A percentile compares a stretch with the other conserved stretches of the same genome.
Evolutionary conservation across 768 basidiomycete genomes (phyloP).

Genomic region (Boletus subcaerulescens): DNA sequence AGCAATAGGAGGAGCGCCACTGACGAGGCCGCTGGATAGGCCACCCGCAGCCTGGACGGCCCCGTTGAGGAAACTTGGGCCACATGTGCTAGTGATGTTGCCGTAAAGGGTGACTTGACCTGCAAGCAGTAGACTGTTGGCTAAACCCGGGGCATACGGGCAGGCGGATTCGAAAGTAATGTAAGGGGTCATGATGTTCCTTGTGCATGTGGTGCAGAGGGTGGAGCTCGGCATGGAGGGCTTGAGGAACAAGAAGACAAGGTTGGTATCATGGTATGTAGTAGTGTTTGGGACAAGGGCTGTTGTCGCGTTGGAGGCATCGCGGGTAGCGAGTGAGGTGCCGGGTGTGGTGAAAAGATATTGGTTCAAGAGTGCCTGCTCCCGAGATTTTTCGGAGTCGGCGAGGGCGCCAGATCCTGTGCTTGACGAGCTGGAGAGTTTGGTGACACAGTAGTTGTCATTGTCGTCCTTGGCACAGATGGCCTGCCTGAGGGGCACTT

Average conservation of each 20-base stretch:
- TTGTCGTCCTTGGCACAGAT: slow-evolving; percentile 74
- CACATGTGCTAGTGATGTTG: slow-evolving; percentile 62
- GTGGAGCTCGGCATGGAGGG: slow-evolving; percentile 41
- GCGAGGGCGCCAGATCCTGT: slow-evolving; percentile 16
- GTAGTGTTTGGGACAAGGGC: slow-evolving; percentile 49
- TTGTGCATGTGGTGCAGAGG: slow-evolving; percentile 84
- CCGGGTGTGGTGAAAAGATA: slow-evolving; percentile 26
- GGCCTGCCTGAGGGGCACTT: slow-evolving; percentile 62
- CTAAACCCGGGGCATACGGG: slow-evolving; percentile 76
- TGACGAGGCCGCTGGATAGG: slow-evolving; percentile 38
- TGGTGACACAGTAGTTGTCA: slow-evolving; percentile 65
- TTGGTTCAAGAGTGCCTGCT: slow-evolving; percentile 16
- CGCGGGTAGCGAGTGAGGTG: slow-evolving; percentile 25
- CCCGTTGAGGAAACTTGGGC: slow-evolving; percentile 63
- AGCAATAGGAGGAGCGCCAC: slow-evolving; percentile 26
- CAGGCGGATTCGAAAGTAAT: slow-evolving; percentile 66
- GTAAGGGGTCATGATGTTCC: slow-evolving; percentile 72
- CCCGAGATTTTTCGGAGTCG: slow-evolving; percentile 3
- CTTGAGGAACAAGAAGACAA: slow-evolving; percentile 79
- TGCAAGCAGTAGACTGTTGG: slow-evolving; percentile 58
- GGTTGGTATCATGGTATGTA: slow-evolving; percentile 54
- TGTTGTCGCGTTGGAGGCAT: slow-evolving; percentile 25
- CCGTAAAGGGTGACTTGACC: slow-evolving; percentile 67
- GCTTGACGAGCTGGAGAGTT: slow-evolving; percentile 36
- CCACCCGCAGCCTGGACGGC: slow-evolving; percentile 69